Evolutionary conservation across 495 filamentous ascomycete genomes (phyloP), one percentile per base, ranked within the genome.

Genomic region (Schizothecium vesticola): DNA sequence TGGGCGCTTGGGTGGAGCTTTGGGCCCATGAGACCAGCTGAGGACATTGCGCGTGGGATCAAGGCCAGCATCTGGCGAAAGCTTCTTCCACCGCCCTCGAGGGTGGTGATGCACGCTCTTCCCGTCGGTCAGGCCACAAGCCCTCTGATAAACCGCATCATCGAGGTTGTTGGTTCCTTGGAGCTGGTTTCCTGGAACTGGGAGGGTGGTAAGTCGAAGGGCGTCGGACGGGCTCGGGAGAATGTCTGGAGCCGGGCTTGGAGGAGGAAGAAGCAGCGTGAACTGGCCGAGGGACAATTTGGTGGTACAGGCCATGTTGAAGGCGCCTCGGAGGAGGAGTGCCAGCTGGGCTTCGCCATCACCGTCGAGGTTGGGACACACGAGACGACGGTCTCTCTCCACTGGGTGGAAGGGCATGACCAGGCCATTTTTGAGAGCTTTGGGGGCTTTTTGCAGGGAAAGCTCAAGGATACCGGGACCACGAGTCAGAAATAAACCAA

Each of bases 1-100:
- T 98, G 95, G 95, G 92, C 86, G 10, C 78, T 97, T 29, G 95
- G 84, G 0, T 99, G 95, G 95, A 94, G 90, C 64, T 97, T 90
- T 80, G 81, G 83, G 3, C 84, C 86, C 62, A 80, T 84, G 71
- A 83, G 94, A 63, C 92, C 94, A 26, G 79, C 72, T 3, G 76
- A 91, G 78, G 77, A 70, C 64, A 81, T 86, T 8, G 86, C 86
- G 13, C 81, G 91, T 28, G 85, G 85, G 2, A 85, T 86, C 4
- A 78, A 78, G 31, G 73, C 83, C 3, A 80, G 78, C 1, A 73
- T 87, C 5, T 86, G 85, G 51, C 89, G 89, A 69, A 86, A 86
- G 59, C 73, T 92, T 1, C 62, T 82, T 13, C 82, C 85, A 86
- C 56, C 88, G 83, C 7, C 87, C 83, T 71, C 86, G 83, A 61